Evolutionary conservation across 768 basidiomycete species (phyloP).

Genomic region (Suillus placidus): DNA sequence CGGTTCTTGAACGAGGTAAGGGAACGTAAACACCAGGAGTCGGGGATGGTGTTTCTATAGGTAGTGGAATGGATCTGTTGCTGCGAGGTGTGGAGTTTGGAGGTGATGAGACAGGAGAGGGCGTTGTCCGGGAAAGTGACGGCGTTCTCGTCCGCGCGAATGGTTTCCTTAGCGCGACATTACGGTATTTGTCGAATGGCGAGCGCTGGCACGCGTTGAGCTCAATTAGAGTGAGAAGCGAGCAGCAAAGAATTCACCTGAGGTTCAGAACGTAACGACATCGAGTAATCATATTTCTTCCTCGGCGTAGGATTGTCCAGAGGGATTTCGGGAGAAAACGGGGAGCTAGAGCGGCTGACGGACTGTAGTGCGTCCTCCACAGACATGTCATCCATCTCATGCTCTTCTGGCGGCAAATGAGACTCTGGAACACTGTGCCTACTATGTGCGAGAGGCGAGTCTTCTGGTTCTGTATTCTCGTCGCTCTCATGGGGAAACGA

Average conservation of each 20-base stretch:
- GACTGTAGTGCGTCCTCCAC: conserved; percentile 60
- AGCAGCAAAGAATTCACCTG: conserved; percentile 44
- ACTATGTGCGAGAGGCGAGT: conserved; percentile 43
- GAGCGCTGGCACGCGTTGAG: conserved; percentile 48
- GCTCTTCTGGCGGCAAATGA: conserved; percentile 52
- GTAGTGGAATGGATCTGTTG: conserved; percentile 45
- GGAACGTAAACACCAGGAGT: conserved; percentile 48
- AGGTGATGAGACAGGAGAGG: conserved; percentile 61
- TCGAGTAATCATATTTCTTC: conserved; percentile 57
- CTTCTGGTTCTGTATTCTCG: conserved; percentile 40
- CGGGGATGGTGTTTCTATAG: conserved; percentile 49
- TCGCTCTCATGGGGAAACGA: conserved; percentile 46
- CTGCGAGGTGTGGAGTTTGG: conserved; percentile 68
- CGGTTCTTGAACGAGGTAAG: conserved; percentile 53
- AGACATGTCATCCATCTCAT: conserved; percentile 48
- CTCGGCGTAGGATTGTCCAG: conserved; percentile 46
- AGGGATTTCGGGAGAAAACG: conserved; percentile 40
- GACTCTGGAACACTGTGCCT: conserved; percentile 56
- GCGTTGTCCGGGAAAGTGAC: conserved; percentile 63
- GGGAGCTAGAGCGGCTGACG: conserved; percentile 57
- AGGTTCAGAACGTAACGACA: conserved; percentile 61
- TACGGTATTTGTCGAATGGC: conserved; percentile 63
- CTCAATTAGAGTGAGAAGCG: conserved; percentile 6
- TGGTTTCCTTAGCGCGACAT: conserved; percentile 60
- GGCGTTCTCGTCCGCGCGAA: conserved; percentile 60